Evolutionary conservation across 1,284 basidiomycete species (phyloP).

Genomic region (Trichosporon asahii): DNA sequence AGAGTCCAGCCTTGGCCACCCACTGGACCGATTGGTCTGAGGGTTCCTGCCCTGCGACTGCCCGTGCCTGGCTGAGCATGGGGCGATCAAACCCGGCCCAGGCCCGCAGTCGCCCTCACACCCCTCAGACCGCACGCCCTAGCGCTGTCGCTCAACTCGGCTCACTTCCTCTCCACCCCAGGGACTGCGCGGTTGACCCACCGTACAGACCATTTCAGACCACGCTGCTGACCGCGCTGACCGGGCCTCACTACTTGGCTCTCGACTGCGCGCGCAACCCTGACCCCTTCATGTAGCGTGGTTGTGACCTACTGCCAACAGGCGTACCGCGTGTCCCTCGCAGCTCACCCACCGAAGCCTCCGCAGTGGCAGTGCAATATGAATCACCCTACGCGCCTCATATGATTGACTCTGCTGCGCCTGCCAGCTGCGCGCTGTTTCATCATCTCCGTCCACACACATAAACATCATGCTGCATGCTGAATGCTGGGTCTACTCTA

Average conservation of each 20-base stretch:
- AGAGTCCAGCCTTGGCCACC: background rate
- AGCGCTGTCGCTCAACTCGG: background rate
- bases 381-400: background rate
- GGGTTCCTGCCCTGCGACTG: background rate
- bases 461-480: slow-evolving; percentile 4
- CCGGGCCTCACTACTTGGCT: background rate
- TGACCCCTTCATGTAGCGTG: background rate
- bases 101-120: slow-evolving; percentile 7
- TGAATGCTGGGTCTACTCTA: background rate
- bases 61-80: slow-evolving; percentile 1
- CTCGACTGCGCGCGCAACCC: slow-evolving; percentile 7
- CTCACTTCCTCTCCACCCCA: background rate
- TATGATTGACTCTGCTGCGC: background rate
- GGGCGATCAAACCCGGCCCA: slow-evolving; percentile 3
- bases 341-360: background rate
- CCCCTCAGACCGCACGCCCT: background rate
- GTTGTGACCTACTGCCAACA: background rate
- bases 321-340: background rate
- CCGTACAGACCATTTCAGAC: background rate
- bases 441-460: background rate
- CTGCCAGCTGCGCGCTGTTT: background rate
- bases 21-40: background rate
- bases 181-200: background rate
- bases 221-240: background rate
- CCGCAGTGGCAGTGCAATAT: background rate